A percentile compares a stretch with the other conserved stretches of the same genome.
Conservation (phyloP, 768 basidiomycete genomes). For the Leccinum imitatum region DNA sequence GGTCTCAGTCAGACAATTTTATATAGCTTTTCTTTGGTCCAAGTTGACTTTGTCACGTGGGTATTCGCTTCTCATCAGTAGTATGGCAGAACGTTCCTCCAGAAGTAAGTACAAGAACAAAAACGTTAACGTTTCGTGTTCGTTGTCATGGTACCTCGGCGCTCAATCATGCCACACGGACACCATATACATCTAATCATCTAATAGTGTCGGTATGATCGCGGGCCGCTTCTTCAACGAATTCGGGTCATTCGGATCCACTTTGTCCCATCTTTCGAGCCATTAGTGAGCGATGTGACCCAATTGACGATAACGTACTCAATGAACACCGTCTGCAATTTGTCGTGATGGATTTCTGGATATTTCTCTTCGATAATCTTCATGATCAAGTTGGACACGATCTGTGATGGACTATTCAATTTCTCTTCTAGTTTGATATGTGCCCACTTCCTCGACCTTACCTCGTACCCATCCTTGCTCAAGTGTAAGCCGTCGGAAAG, state of each 20-base stretch:
- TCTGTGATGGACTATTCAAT: conserved; percentile 37
- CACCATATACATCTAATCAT: neutral
- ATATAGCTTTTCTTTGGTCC: conserved; percentile 47
- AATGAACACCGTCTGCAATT: conserved; percentile 55
- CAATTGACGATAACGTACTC: conserved; percentile 45
- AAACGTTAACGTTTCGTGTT: neutral
- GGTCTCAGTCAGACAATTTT: conserved; percentile 17
- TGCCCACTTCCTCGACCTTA: conserved; percentile 34
- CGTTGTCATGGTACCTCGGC: conserved; percentile 14
- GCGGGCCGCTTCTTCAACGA: conserved; percentile 23
- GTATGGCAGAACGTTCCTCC: neutral
- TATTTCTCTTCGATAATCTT: conserved; percentile 53
- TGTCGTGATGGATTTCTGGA: conserved; percentile 70
- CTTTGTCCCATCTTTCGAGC: conserved; percentile 25
- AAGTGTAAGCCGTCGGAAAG: conserved; percentile 81
- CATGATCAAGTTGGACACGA: conserved; percentile 64
- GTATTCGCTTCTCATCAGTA: neutral
- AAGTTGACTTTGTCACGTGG: conserved; percentile 51
- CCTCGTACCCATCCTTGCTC: conserved; percentile 70
- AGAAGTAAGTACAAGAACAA: conserved; percentile 7
- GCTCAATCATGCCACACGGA: neutral
- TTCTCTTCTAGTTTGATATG: neutral
- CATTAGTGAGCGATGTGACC: conserved; percentile 3
- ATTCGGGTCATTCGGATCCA: conserved; percentile 20
- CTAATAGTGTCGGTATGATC: conserved; percentile 4